Evolutionary conservation across 2,329 filamentous ascomycete species (phyloP).

Genomic region (Leptographium radiaticola): DNA sequence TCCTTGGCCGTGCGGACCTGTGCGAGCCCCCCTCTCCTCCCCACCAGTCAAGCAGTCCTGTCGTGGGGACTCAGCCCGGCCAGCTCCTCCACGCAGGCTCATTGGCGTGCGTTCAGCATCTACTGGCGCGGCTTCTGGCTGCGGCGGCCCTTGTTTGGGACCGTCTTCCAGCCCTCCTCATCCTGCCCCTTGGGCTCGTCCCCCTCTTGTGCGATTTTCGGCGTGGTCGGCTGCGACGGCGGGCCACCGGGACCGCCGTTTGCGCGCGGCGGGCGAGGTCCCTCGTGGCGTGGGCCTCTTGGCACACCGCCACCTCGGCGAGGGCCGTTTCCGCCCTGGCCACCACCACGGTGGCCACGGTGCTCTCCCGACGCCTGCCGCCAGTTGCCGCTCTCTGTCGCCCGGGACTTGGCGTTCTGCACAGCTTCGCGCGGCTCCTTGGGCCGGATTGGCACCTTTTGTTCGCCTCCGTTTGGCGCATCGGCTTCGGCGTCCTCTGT

Average conservation of each 20-base stretch:
- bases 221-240: slow-evolving; percentile 17
- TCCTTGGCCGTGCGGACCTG: not conserved
- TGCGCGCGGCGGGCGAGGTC: slow-evolving; percentile 31
- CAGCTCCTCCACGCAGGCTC: not conserved
- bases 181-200: slow-evolving; percentile 20
- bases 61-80: not conserved
- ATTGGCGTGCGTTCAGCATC: not conserved
- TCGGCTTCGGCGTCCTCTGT: not conserved
- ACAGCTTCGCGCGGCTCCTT: slow-evolving; percentile 27
- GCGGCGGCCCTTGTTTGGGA: slow-evolving; percentile 28
- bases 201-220: slow-evolving; percentile 19
- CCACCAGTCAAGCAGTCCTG: not conserved
- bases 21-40: not conserved
- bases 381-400: slow-evolving; percentile 48
- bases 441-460: slow-evolving; percentile 17
- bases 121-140: slow-evolving; percentile 13
- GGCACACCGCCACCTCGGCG: slow-evolving; percentile 23
- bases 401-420: slow-evolving; percentile 39
- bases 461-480: not conserved
- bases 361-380: slow-evolving; percentile 37
- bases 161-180: slow-evolving; percentile 55
- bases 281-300: slow-evolving; percentile 26
- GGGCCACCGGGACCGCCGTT: slow-evolving; percentile 30
- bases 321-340: slow-evolving; percentile 21
- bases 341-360: slow-evolving; percentile 32